Evolutionary conservation across 1,284 basidiomycete genomes (phyloP).

Genomic region (Sphaerobolus stellatus): DNA sequence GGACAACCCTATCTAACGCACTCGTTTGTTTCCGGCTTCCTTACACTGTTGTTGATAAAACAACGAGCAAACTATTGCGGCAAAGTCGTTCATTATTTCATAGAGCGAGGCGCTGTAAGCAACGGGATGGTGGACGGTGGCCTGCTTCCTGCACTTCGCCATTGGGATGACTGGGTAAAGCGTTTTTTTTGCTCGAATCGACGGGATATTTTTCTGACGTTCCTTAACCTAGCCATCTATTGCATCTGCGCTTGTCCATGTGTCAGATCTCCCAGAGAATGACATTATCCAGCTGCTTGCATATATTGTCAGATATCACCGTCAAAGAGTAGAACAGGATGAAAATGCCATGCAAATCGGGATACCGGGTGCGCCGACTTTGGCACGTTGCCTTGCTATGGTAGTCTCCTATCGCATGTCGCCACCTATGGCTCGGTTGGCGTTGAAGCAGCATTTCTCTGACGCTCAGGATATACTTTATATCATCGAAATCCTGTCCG

Average conservation of each 20-base stretch:
- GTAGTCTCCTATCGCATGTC: constrained; percentile 56
- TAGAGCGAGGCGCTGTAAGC: constrained; percentile 53
- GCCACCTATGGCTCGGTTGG: constrained; percentile 49
- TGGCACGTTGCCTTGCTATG: constrained; percentile 50
- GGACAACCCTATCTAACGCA: no score
- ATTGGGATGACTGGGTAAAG: constrained; percentile 66
- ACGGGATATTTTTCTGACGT: not conserved
- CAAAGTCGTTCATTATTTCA: no score
- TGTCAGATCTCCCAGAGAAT: constrained; percentile 61
- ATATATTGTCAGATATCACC: constrained; percentile 39
- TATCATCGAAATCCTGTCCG: constrained; percentile 51
- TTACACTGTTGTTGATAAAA: no score
- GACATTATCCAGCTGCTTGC: constrained; percentile 56
- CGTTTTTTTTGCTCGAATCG: not conserved
- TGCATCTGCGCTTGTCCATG: constrained; percentile 47
- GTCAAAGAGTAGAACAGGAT: constrained; percentile 23
- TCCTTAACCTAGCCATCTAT: constrained; percentile 49
- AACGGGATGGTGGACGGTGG: constrained; percentile 60
- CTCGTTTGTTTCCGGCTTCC: no score
- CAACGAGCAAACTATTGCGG: no score
- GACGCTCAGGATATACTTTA: constrained; percentile 52
- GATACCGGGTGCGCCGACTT: constrained; percentile 34
- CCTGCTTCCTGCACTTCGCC: constrained; percentile 49
- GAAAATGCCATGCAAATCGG: constrained; percentile 61
- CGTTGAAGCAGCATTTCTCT: constrained; percentile 52